These are phyloP conservation scores for Chondrostereum purpureum DNA, from an alignment of 1,284 basidiomycete genomes.

Conservation along the genomic window DNA sequence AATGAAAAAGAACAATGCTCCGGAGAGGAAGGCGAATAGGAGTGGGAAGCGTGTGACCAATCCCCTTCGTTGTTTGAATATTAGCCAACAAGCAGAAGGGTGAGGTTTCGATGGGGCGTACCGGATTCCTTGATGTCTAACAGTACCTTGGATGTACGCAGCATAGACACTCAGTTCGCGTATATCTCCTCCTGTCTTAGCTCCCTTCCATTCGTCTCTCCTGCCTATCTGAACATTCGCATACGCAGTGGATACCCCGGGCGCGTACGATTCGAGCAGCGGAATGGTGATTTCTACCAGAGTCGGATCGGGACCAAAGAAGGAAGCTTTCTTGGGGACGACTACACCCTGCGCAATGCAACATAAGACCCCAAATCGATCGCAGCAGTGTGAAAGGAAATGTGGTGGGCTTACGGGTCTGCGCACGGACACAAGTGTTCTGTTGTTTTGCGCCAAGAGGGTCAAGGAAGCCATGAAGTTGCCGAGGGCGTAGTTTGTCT, in stretches of 20 bases:
- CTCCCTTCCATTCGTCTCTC: conserved; percentile 56
- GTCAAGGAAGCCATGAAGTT: conserved; percentile 74
- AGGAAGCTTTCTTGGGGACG: conserved; percentile 36
- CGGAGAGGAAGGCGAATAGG: conserved; percentile 36
- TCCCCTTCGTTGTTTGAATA: too few species aligned
- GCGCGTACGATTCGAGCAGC: conserved; percentile 45
- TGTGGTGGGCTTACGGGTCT: conserved; percentile 48
- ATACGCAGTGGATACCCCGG: conserved; percentile 39
- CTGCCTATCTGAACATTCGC: conserved; percentile 63
- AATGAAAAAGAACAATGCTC: conserved; percentile 45
- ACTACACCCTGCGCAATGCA: conserved; percentile 49
- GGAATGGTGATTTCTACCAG: conserved; percentile 44
- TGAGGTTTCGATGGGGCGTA: conserved; percentile 32
- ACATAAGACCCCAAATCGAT: conserved; percentile 6
- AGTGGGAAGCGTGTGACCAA: conserved; percentile 65
- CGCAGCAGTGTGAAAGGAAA: not conserved
- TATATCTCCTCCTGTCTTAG: conserved; percentile 61
- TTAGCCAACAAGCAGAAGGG: too few species aligned
- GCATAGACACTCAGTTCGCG: conserved; percentile 62
- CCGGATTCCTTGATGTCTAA: conserved; percentile 63
- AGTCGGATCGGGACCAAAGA: conserved; percentile 31
- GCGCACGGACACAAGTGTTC: conserved; percentile 50
- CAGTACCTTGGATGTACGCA: conserved; percentile 52
- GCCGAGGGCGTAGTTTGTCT: conserved; percentile 62
- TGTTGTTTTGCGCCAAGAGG: conserved; percentile 50